These are phyloP conservation scores for Pythium grandisporangium DNA, from an alignment of 352 stramenopile species.

Conservation along the genomic window DNA sequence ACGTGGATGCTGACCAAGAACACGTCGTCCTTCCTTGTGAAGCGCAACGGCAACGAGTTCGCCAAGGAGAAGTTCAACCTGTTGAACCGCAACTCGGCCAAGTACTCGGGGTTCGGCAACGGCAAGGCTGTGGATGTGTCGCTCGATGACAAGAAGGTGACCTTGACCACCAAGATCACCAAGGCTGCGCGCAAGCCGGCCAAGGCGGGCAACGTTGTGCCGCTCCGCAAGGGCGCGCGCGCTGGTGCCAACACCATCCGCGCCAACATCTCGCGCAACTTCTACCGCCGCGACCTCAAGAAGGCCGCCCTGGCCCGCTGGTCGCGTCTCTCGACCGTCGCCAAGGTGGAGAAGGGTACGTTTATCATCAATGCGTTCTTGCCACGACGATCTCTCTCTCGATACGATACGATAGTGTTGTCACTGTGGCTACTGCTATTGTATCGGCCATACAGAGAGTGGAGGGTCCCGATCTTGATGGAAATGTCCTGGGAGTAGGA, in stretches of 20 bases:
- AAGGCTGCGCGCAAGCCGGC: constrained; percentile 63
- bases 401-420: too few relatives aligned
- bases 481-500: too few relatives aligned
- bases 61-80: constrained; percentile 94
- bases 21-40: constrained; percentile 95
- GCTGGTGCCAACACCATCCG: constrained; percentile 80
- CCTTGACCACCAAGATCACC: constrained; percentile 73
- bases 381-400: too few relatives aligned
- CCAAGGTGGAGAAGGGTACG: constrained; percentile 84
- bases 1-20: constrained; percentile 96
- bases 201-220: constrained; percentile 64
- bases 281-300: constrained; percentile 83
- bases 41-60: constrained; percentile 88
- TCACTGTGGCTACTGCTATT: too few relatives aligned
- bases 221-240: constrained; percentile 77
- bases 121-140: constrained; percentile 90
- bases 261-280: constrained; percentile 85
- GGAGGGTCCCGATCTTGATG: too few relatives aligned
- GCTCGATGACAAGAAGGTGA: constrained; percentile 83
- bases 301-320: constrained; percentile 76
- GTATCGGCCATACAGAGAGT: too few relatives aligned
- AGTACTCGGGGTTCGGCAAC: constrained; percentile 95
- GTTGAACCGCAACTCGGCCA: constrained; percentile 92
- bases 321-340: constrained; percentile 80
- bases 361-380: not conserved